Percentiles rank a stretch among this genome's conserved stretches.
Evolutionary conservation across 1,139 yeast species (phyloP).

Genomic region (Zygosaccharomyces pseudobailii): DNA sequence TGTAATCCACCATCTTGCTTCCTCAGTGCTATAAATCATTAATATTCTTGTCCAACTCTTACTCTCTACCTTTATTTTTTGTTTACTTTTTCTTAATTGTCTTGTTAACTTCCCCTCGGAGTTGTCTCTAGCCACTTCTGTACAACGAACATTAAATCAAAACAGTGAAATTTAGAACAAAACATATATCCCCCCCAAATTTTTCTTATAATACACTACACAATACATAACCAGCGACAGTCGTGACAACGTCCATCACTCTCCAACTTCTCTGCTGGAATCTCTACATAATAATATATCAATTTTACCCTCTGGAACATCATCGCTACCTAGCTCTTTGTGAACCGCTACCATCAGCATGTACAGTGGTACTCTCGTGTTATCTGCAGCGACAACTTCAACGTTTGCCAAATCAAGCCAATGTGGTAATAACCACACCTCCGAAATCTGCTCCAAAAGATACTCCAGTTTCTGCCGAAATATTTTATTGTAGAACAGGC

Average conservation of each 20-base stretch:
- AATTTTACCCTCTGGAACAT: neutral
- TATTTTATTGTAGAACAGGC: neutral
- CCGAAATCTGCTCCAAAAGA: conserved; percentile 1
- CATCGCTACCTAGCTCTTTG: neutral
- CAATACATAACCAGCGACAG: neutral
- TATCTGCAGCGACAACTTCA: neutral
- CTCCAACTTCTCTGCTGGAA: neutral
- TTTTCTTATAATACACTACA: neutral
- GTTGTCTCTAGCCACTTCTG: too few relatives aligned
- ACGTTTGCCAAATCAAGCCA: conserved; percentile 2
- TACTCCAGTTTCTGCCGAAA: neutral
- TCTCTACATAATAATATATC: neutral
- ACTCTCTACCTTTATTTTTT: too few relatives aligned
- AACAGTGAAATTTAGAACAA: neutral
- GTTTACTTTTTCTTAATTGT: too few relatives aligned
- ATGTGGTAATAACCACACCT: conserved; percentile 1
- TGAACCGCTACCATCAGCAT: neutral
- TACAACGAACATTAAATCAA: too few relatives aligned
- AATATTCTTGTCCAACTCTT: too few relatives aligned
- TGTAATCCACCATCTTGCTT: too few relatives aligned
- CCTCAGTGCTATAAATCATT: too few relatives aligned
- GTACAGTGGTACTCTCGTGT: neutral
- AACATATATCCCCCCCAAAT: neutral
- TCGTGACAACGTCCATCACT: neutral
- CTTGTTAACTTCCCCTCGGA: too few relatives aligned